Base-by-base conservation (phyloP, 2,329 filamentous ascomycete genomes). In the Pezicula rhizophila region DNA sequence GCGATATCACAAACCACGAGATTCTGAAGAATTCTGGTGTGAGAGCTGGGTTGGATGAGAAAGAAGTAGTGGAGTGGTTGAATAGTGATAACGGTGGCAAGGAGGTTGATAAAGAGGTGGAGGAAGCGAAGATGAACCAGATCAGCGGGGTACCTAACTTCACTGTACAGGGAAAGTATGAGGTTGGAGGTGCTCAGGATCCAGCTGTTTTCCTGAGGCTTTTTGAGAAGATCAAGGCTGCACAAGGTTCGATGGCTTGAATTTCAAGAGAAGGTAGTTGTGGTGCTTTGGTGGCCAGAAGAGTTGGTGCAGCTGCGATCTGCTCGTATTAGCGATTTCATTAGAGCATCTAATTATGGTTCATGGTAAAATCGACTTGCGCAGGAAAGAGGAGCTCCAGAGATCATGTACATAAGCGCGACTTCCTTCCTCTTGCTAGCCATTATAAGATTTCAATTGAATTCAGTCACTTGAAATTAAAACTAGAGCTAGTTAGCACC, bases 111-210 rank as follows among this genome's bases (percentile, higher is more conserved):
- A 46, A 45, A 18, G 60, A 64, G 52, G 61, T 63, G 18, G 57
- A 52, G 47, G 47, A 46, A 66, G 74, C 15, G 52, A 66, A 25
- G 66, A 69, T 56, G 70, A 72, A 76, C 59, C 69, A 69, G 8
- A 60, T 91, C 35, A 74, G 68, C 47, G 86, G 86, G 1, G 88
- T 93, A 52, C 87, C 88, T 6, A 80, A 87, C 64, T 91, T 89
- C 63, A 80, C 80, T 11, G 77, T 93, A 53, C 84, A 91, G 60
- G 82, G 73, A 2, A 72, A 71, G 56, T 84, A 81, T 65, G 77
- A 83, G 56, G 66, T 92, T 26, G 76, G 81, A 25, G 88, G 87
- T 1, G 87, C 87, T 1, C 82, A 90, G 68, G 85, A 89, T 51
- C 75, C 82, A 2, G 70, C 74, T 41, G 76, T 75, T 2, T 91